Percentiles rank a stretch among this genome's conserved stretches.
Evolutionary conservation across 1,139 yeast species (phyloP).

Genomic region (Pichia sp.): DNA sequence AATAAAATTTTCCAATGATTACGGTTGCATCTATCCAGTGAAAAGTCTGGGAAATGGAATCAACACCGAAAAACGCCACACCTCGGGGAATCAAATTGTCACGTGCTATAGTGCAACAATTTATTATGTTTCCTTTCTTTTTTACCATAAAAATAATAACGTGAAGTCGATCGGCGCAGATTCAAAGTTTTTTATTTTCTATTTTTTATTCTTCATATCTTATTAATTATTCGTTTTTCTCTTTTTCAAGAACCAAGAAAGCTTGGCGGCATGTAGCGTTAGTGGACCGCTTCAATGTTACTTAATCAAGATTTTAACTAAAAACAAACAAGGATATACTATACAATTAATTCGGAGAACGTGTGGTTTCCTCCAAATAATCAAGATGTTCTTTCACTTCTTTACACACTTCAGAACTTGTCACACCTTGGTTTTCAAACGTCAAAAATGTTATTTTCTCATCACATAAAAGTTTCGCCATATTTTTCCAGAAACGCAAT

Average conservation of each 20-base stretch:
- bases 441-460: conserved; percentile 38
- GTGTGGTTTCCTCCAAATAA: background rate
- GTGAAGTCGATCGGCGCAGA: no score
- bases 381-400: background rate
- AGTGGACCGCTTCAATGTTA: no score
- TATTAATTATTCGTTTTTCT: no score
- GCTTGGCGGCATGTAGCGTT: no score
- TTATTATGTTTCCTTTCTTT: background rate
- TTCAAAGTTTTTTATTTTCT: no score
- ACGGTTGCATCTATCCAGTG: background rate
- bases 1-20: background rate
- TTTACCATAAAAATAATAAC: no score
- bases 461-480: conserved; percentile 25
- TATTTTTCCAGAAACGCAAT: background rate
- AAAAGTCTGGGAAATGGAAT: background rate
- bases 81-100: background rate
- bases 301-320: no score
- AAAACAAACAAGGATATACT: no score
- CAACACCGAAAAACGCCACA: background rate
- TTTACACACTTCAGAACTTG: background rate
- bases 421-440: conserved; percentile 37
- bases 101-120: background rate
- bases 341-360: background rate
- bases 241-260: no score
- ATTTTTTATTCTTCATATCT: no score